Evolutionary conservation across 1,139 yeast species (phyloP).

Genomic region (Geotrichum reessii): DNA sequence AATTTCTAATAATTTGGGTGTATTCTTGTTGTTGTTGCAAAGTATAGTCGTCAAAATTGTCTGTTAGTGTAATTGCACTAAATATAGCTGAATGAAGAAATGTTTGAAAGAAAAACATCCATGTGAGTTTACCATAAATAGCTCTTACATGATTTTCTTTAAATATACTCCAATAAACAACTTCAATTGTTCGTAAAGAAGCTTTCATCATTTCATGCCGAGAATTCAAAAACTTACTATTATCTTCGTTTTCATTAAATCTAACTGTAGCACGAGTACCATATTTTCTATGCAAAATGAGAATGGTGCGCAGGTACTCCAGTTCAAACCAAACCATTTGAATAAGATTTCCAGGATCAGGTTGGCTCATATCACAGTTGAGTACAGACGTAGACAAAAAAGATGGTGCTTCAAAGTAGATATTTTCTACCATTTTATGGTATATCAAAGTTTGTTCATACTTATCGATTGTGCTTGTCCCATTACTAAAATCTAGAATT

Average conservation of each 20-base stretch:
- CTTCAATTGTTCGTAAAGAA: slow-evolving; percentile 28
- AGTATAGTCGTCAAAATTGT: slow-evolving; percentile 22
- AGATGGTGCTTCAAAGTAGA: slow-evolving; percentile 26
- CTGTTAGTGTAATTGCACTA: slow-evolving; percentile 24
- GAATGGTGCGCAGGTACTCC: slow-evolving; percentile 30
- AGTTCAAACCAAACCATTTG: slow-evolving; percentile 33
- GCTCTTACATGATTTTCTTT: not conserved
- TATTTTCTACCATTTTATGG: slow-evolving; percentile 27
- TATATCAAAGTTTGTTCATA: slow-evolving; percentile 25
- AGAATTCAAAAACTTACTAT: not conserved
- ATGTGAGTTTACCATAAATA: slow-evolving; percentile 22
- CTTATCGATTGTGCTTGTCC: slow-evolving; percentile 14
- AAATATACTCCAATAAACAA: slow-evolving; percentile 14
- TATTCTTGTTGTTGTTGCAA: slow-evolving; percentile 15
- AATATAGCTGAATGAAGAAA: slow-evolving; percentile 27
- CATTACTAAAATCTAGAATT: slow-evolving; percentile 9
- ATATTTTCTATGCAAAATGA: slow-evolving; percentile 33
- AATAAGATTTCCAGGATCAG: slow-evolving; percentile 23
- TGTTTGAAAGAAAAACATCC: slow-evolving; percentile 21
- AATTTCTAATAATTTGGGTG: not conserved
- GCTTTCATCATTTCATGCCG: slow-evolving; percentile 23
- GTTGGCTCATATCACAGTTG: not conserved
- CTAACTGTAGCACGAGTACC: slow-evolving; percentile 22
- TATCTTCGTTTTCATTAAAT: not conserved
- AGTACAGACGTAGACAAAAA: slow-evolving; percentile 19